Percentiles rank a stretch among this genome's conserved stretches.
phyloP scores from a whole-genome alignment of 495 filamentous ascomycete genomes.

The Glonium stellatum region DNA sequence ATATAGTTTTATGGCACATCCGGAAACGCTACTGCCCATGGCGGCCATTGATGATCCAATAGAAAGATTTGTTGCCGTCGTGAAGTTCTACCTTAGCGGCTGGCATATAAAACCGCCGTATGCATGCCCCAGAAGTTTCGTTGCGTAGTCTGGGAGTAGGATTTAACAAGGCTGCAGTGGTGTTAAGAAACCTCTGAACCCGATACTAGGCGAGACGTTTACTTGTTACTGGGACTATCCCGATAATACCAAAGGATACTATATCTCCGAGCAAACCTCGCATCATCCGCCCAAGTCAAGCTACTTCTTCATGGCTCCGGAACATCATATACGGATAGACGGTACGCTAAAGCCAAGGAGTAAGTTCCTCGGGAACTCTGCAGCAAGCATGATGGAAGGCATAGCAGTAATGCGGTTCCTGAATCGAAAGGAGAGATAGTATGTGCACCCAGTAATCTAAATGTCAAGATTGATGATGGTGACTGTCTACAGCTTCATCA shows the following conservation, averaged over 20 bases:
- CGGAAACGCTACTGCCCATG: conserved; percentile 88
- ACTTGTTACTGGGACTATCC: conserved; percentile 94
- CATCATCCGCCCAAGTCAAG: conserved; percentile 98
- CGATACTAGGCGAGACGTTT: conserved; percentile 90
- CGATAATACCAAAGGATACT: conserved; percentile 81
- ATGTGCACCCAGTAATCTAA: conserved; percentile 34
- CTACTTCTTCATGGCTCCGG: conserved; percentile 98
- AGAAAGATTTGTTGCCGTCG: conserved; percentile 83
- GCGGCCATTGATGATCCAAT: conserved; percentile 82
- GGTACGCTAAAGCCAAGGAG: conserved; percentile 94
- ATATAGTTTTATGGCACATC: conserved; percentile 95
- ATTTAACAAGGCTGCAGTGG: conserved; percentile 50
- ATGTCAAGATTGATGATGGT: conserved; percentile 1
- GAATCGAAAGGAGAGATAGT: conserved; percentile 88
- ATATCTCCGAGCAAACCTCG: conserved; percentile 94
- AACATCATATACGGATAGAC: conserved; percentile 91
- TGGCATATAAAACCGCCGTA: conserved; percentile 99
- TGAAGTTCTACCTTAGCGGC: conserved; percentile 95
- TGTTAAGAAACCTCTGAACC: conserved; percentile 98
- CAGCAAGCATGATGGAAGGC: conserved; percentile 96
- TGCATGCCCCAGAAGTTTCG: conserved; percentile 31
- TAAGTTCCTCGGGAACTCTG: conserved; percentile 94
- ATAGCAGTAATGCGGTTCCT: conserved; percentile 78
- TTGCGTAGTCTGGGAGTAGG: background rate
- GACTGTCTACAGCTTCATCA: conserved; percentile 60